phyloP scores from a whole-genome alignment of 164 flowering plant species.

The Dillenia suffruticosa region DNA sequence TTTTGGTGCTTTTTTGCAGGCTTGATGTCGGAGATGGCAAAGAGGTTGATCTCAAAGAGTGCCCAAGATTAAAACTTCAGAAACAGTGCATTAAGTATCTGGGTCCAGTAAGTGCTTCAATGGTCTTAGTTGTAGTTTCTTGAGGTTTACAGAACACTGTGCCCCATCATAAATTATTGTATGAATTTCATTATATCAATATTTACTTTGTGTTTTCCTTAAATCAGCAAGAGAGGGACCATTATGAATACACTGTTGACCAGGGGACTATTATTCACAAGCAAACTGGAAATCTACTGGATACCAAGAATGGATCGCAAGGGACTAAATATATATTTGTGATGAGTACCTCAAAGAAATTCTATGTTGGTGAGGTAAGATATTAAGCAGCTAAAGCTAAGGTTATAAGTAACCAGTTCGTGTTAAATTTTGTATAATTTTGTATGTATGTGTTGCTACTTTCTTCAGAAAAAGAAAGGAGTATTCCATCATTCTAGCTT shows the following conservation, averaged over 20 bases:
- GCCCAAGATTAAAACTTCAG: conserved; percentile 72
- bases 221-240: conserved; percentile 71
- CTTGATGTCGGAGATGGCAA: conserved; percentile 92
- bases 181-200: background rate
- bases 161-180: background rate
- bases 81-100: conserved; percentile 84
- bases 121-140: no score
- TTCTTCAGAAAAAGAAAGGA: conserved; percentile 79
- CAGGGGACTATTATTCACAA: conserved; percentile 64
- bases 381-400: background rate
- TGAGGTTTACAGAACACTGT: no score
- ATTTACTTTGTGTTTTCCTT: background rate
- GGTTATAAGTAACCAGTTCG: no score
- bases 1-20: conserved; percentile 37
- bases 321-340: conserved; percentile 82
- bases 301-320: conserved; percentile 38
- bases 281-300: conserved; percentile 43
- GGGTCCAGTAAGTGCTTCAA: conserved; percentile 67
- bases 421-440: background rate
- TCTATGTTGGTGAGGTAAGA: conserved; percentile 79
- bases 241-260: conserved; percentile 56
- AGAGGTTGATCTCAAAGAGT: conserved; percentile 67
- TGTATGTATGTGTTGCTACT: background rate
- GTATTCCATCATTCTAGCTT: conserved; percentile 91
- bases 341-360: conserved; percentile 74